Evolutionary conservation across 306 rosid species (phyloP).

Genomic region (Herpetospermum pedunculosum): DNA sequence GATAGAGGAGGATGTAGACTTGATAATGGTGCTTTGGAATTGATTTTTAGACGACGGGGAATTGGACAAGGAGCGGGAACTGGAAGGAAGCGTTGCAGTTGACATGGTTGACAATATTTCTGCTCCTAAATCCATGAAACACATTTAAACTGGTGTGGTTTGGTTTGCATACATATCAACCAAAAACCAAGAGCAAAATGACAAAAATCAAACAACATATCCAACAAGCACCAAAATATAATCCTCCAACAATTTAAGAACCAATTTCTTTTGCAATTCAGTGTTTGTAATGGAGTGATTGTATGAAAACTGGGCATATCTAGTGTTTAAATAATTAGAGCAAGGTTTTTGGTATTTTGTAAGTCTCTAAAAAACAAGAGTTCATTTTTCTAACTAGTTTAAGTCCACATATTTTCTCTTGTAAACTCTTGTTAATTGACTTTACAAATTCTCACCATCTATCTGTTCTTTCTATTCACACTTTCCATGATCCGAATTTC

Average conservation of each 20-base stretch:
- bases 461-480: no score
- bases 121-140: slow-evolving; percentile 23
- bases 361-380: slow-evolving; percentile 13
- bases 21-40: slow-evolving; percentile 19
- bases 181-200: no score
- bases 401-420: no score
- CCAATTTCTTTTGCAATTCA: neutral
- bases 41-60: slow-evolving; percentile 14
- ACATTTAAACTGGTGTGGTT: slow-evolving; percentile 6
- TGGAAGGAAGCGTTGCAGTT: slow-evolving; percentile 26
- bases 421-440: no score
- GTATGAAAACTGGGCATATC: neutral
- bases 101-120: slow-evolving; percentile 52
- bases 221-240: neutral
- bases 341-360: no score
- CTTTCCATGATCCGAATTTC: no score
- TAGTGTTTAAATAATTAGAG: no score
- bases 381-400: no score
- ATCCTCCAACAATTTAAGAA: neutral
- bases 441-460: no score
- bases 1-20: slow-evolving; percentile 33
- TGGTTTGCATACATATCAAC: no score
- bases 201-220: neutral
- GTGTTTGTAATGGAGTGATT: neutral
- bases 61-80: slow-evolving; percentile 27